Conservation (phyloP, 768 basidiomycete genomes). For the Stropharia rugosoannulata region DNA sequence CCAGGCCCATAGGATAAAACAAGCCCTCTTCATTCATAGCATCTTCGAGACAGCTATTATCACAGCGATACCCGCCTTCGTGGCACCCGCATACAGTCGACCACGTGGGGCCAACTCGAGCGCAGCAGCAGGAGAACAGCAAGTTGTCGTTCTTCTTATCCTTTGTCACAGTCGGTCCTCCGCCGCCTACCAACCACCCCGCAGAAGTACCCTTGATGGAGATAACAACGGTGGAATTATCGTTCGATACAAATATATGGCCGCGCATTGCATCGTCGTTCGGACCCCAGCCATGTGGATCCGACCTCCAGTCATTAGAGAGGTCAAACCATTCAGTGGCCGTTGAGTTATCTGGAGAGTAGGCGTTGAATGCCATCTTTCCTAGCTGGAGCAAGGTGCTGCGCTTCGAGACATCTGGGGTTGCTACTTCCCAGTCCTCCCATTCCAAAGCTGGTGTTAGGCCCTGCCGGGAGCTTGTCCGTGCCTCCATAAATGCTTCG, state of each 20-base stretch:
- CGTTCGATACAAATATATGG: slow-evolving; percentile 82
- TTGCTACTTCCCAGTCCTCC: slow-evolving; percentile 60
- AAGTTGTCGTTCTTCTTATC: slow-evolving; percentile 96
- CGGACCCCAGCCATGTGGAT: slow-evolving; percentile 89
- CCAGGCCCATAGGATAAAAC: slow-evolving; percentile 86
- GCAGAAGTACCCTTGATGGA: slow-evolving; percentile 94
- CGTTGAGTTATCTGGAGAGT: slow-evolving; percentile 45
- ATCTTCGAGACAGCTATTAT: slow-evolving; percentile 76
- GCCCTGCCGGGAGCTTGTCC: slow-evolving; percentile 31
- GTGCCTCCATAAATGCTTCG: slow-evolving; percentile 34
- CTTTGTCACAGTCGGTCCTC: slow-evolving; percentile 81
- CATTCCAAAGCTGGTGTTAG: slow-evolving; percentile 47
- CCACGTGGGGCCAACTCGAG: slow-evolving; percentile 94
- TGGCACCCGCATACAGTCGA: slow-evolving; percentile 89
- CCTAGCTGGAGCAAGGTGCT: slow-evolving; percentile 75
- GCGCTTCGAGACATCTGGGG: slow-evolving; percentile 72
- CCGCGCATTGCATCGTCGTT: slow-evolving; percentile 90
- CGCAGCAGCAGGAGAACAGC: slow-evolving; percentile 96
- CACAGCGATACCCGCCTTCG: slow-evolving; percentile 71
- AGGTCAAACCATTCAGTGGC: slow-evolving; percentile 69
- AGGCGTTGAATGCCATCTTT: slow-evolving; percentile 90
- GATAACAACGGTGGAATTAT: slow-evolving; percentile 85
- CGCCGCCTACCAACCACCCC: slow-evolving; percentile 60
- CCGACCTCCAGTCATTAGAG: slow-evolving; percentile 51
- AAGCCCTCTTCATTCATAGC: slow-evolving; percentile 81